Base-by-base conservation (phyloP, 164 flowering plant genomes). In the Pachysandra terminalis region DNA sequence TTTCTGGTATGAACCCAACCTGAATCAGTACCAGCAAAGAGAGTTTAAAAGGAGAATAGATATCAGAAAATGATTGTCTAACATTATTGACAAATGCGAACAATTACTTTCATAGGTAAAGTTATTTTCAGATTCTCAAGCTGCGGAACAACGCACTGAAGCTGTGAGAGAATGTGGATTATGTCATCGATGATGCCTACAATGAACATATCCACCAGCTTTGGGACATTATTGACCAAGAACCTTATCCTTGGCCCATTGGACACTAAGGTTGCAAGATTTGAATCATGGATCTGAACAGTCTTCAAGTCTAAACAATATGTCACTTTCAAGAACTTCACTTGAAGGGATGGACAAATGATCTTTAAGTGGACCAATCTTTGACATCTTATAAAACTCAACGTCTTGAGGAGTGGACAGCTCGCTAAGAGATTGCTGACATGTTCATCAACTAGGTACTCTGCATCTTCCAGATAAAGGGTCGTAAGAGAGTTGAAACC, bases 191-290 rank as follows among this genome's bases (percentile, higher is more conserved):
- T 28, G n/a, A 63, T 12, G 35, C 26, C 15, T 48, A 10, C 16
- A 49, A 45, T 48, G 22, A 1, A 25, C 17, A 63, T 9, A 49
- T 13, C 25, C 12, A 22, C 7, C 56, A 63, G 66, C 56, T 15
- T 16, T 10, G 66, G 66, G 37, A 63, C 66, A 25, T 63, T 26
- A 19, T 48, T 26, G 40, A 64, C 49, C 55, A 51, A 49, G 40
- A 64, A 64, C 37, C 10, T 17, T 24, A 51, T n/a, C 40, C 24
- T 3, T 9, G 16, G 35, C 14, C 56, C 66, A 24, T 9, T 15
- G 56, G 49, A 64, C 28, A 22, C 56, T 19, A 64, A 64, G 5
- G 9, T 25, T 26, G 27, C 56, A 22, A 64, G 56, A 51, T 64
- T 25, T 49, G 40, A 19, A 12, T 24, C 40, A 49, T 13, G 6